phyloP scores from a whole-genome alignment of 495 filamentous ascomycete genomes.

The Thozetella sp. region DNA sequence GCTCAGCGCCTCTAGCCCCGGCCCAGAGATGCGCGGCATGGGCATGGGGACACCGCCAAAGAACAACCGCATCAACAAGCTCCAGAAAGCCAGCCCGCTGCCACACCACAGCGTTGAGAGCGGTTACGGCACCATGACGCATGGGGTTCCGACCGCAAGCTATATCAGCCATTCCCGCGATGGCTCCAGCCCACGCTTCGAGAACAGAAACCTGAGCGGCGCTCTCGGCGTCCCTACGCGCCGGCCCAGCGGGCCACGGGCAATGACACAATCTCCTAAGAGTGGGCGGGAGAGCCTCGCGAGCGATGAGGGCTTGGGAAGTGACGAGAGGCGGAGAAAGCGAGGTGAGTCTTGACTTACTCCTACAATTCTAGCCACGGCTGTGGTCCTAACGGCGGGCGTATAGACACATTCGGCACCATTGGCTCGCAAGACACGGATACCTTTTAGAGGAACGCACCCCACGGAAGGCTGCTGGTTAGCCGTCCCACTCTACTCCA shows the following conservation, averaged over 20 bases:
- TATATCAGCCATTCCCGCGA: slow-evolving; percentile 32
- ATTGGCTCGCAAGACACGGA: slow-evolving; percentile 52
- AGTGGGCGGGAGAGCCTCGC: slow-evolving; percentile 4
- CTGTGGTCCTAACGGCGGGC: slow-evolving; percentile 5
- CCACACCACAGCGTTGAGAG: slow-evolving; percentile 50
- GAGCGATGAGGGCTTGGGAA: slow-evolving; percentile 20
- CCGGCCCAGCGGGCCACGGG: slow-evolving; percentile 50
- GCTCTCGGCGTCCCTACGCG: slow-evolving; percentile 40
- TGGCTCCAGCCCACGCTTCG: slow-evolving; percentile 37
- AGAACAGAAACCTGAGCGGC: slow-evolving; percentile 48
- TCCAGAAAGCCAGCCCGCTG: slow-evolving; percentile 42
- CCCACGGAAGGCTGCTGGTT: not conserved
- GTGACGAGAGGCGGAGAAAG: slow-evolving; percentile 41
- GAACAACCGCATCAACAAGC: slow-evolving; percentile 38
- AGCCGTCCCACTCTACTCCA: not conserved
- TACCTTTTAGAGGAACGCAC: slow-evolving; percentile 43
- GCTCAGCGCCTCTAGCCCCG: slow-evolving; percentile 9
- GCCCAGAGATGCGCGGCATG: slow-evolving; percentile 8
- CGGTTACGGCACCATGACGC: slow-evolving; percentile 48
- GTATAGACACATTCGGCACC: slow-evolving; percentile 55
- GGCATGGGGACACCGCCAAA: slow-evolving; percentile 26
- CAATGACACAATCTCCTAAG: slow-evolving; percentile 48
- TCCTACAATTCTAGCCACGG: not conserved
- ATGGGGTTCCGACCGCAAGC: slow-evolving; percentile 34
- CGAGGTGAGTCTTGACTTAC: slow-evolving; percentile 38